Percentiles rank a stretch among this genome's conserved stretches.
Conservation (phyloP, 208 protist species). For the Phytomonas sp. region DNA sequence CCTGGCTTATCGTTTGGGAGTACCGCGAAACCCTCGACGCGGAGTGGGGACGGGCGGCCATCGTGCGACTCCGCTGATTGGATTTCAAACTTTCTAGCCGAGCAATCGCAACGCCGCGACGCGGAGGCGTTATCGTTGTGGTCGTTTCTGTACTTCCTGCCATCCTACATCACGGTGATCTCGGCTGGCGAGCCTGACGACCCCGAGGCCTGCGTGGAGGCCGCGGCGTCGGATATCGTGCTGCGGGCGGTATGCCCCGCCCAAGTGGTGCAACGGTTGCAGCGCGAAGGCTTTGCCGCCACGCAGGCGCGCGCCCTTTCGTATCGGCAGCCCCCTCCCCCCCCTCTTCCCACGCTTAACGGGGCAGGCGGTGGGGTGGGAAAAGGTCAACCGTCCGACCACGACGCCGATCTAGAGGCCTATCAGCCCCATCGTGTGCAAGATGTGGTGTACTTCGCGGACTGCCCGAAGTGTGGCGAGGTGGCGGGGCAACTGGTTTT, state of each 20-base stretch:
- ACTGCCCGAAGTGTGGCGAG: constrained; percentile 21
- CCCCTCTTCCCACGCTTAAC: not conserved
- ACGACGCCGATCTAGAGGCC: not conserved
- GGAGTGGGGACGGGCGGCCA: not conserved
- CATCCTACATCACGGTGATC: constrained; percentile 20
- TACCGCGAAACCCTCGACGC: not conserved
- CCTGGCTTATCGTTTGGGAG: not conserved
- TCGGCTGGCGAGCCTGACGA: constrained; percentile 23
- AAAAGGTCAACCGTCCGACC: not conserved
- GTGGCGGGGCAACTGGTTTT: constrained; percentile 27
- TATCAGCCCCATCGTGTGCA: constrained; percentile 2
- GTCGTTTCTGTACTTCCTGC: constrained; percentile 23
- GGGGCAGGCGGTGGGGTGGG: constrained; percentile 11
- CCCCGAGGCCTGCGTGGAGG: constrained; percentile 18
- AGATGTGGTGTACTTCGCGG: constrained; percentile 27
- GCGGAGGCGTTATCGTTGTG: constrained; percentile 21
- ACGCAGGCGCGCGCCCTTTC: constrained; percentile 3
- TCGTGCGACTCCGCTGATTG: not conserved
- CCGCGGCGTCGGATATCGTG: constrained; percentile 15
- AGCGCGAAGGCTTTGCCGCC: constrained; percentile 20
- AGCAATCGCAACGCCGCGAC: constrained; percentile 6
- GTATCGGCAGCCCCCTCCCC: not conserved
- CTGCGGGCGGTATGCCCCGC: constrained; percentile 18
- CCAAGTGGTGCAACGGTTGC: constrained; percentile 11
- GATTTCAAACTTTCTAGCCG: not conserved